A percentile compares a stretch with the other conserved stretches of the same genome.
Evolutionary conservation across 805 yeast genomes (phyloP).

Genomic region (Saccharomycopsis javanensis): DNA sequence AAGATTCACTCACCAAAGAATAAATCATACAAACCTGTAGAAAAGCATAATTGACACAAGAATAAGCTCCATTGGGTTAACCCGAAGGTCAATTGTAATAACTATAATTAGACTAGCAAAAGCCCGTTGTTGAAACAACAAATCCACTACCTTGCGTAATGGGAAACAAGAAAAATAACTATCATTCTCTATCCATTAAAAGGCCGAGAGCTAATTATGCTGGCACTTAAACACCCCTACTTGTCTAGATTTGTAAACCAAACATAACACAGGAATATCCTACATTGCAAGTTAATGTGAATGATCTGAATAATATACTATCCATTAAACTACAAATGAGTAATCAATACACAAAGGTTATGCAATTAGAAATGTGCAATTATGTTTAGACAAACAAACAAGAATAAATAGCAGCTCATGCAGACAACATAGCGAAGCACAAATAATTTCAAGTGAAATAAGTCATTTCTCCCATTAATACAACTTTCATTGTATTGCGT

Average conservation of each 20-base stretch:
- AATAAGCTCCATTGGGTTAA: conserved; percentile 21
- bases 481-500: conserved; percentile 16
- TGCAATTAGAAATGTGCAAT: not conserved
- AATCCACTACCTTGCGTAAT: conserved; percentile 2
- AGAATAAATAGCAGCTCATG: not conserved
- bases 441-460: not conserved
- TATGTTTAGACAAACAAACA: not conserved
- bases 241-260: not conserved
- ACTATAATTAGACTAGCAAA: conserved; percentile 16
- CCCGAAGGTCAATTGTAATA: conserved; percentile 17
- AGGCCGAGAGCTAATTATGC: not conserved
- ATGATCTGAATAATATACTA: not conserved
- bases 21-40: conserved; percentile 9
- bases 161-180: not conserved
- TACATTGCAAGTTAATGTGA: not conserved
- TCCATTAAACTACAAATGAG: conserved; percentile 4
- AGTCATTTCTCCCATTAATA: conserved; percentile 3
- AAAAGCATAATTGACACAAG: conserved; percentile 15
- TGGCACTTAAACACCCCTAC: not conserved
- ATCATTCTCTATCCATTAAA: not conserved
- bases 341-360: not conserved
- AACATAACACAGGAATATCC: not conserved
- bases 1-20: not conserved
- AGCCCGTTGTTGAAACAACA: conserved; percentile 17
- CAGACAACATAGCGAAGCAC: not conserved